Base-by-base conservation (phyloP, 148 eudicot genomes). In the Pouteria glomerata region DNA sequence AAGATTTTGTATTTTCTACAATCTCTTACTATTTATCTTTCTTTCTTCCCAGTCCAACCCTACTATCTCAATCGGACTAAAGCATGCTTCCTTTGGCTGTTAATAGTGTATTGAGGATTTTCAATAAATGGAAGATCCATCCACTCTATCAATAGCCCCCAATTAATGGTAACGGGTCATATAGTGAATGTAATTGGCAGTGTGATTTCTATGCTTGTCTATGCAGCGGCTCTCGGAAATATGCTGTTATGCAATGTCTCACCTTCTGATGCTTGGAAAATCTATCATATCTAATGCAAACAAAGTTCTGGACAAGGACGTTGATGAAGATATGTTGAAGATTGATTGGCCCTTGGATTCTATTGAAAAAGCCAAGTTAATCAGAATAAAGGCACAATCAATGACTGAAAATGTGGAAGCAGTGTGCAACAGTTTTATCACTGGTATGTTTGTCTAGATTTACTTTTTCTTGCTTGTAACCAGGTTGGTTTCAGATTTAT, bases 321-420 rank as follows among this genome's bases (percentile, higher is more conserved):
- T 51, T 44, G 87, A 75, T 60, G 86, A 83, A 63, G 85, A 86
- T 67, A 61, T 71, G 59, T 21, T 78, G 69, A 80, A 77, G 44
- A 78, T 92, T 67, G 87, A 87, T 51, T 96, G 99, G 99, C 97
- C 97, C 1, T 90, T 88, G 78, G 96, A 96, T 86, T 87, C 92
- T 56, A 73, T 90, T 75, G 94, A 92, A 80, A 92, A 82, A 68
- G 97, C 99, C 21, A 84, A 80, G 81, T 72, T 88, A 56, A 85
- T 95, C 74, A 86, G 96, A 79, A 80, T 79, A 74, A 88, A 73
- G 80, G 89, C 90, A 50, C 94, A 89, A 74, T 84, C 82, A 35
- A 84, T 96, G 87, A 76, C 80, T 8, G 92, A 82, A 72, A 84
- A 87, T 70, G 73, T 92, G 69, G 96, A 90, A 81, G 83, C 94